phyloP scores from a whole-genome alignment of 2,329 filamentous ascomycete species.

The Clarireedia hainanense region DNA sequence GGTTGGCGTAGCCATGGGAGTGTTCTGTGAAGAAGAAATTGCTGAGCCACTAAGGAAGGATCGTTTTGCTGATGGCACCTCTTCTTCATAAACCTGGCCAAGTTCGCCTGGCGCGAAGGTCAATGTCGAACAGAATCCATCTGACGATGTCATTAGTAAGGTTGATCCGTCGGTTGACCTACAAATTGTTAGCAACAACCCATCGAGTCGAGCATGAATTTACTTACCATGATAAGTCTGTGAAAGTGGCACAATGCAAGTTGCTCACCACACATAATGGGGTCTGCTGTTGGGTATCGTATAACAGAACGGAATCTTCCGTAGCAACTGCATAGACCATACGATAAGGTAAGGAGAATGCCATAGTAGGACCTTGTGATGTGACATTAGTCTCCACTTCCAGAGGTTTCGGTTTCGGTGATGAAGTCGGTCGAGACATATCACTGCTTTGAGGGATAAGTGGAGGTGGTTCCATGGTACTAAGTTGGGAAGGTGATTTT shows the following conservation, averaged over 20 bases:
- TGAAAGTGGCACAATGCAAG: conserved; percentile 94
- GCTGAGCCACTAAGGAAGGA: conserved; percentile 31
- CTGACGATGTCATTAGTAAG: conserved; percentile 91
- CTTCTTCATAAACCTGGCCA: conserved; percentile 70
- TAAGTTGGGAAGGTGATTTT: conserved; percentile 42
- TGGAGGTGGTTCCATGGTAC: conserved; percentile 78
- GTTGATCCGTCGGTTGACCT: conserved; percentile 72
- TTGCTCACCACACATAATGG: conserved; percentile 95
- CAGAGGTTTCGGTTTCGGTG: conserved; percentile 26
- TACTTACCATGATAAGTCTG: conserved; percentile 84
- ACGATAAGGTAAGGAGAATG: conserved; percentile 82
- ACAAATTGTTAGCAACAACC: conserved; percentile 10
- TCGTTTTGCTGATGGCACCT: conserved; percentile 44
- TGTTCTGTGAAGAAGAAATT: conserved; percentile 51
- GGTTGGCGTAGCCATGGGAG: conserved; percentile 62
- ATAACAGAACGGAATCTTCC: conserved; percentile 88
- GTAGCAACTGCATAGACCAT: conserved; percentile 97
- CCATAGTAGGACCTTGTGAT: conserved; percentile 54
- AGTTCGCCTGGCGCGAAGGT: conserved; percentile 79
- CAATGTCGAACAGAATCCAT: conserved; percentile 92
- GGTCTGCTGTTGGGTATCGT: conserved; percentile 94
- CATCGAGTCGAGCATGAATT: background rate
- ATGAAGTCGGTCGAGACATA: conserved; percentile 34
- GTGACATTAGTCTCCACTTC: conserved; percentile 40
- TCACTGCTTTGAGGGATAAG: conserved; percentile 43